phyloP scores from a whole-genome alignment of 495 filamentous ascomycete genomes.

The Penicillium malachiteum region DNA sequence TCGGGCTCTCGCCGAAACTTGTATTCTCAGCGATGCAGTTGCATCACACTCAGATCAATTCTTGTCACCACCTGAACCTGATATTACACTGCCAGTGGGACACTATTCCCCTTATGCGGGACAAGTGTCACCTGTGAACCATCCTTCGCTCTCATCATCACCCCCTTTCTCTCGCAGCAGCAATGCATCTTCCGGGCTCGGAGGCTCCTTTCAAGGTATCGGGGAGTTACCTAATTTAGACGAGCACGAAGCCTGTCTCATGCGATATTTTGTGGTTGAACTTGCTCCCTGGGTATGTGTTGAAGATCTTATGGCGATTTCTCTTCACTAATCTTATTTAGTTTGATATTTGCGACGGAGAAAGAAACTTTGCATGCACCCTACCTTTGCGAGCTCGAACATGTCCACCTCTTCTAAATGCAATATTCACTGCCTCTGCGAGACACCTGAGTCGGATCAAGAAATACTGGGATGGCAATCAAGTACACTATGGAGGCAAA shows the following conservation, averaged over 20 bases:
- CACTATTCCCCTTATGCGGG: conserved; percentile 11
- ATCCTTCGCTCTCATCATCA: conserved; percentile 12
- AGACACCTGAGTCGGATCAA: conserved; percentile 26
- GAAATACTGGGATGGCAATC: conserved; percentile 15
- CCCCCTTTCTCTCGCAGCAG: conserved; percentile 15
- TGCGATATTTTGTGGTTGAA: conserved; percentile 33
- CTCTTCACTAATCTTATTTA: background rate
- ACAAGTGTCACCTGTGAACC: conserved; percentile 11
- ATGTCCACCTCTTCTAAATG: conserved; percentile 32
- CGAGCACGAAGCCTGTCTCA: conserved; percentile 29
- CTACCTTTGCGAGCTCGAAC: conserved; percentile 29
- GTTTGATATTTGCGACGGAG: conserved; percentile 27
- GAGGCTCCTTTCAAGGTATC: conserved; percentile 3
- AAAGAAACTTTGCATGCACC: conserved; percentile 32
- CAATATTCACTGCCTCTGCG: conserved; percentile 32
- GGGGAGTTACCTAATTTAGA: conserved; percentile 8
- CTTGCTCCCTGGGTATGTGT: conserved; percentile 27
- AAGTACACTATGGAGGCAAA: conserved; percentile 21
- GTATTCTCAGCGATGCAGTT: conserved; percentile 5
- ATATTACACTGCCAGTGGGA: conserved; percentile 1
- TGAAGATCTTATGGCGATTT: background rate
- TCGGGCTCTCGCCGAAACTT: conserved; percentile 1
- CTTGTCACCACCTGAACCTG: conserved; percentile 3
- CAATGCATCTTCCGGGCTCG: conserved; percentile 8
- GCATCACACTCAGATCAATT: conserved; percentile 8